Evolutionary conservation across 208 protist genomes (phyloP).

Genomic region (Balamuthia mandrillaris): DNA sequence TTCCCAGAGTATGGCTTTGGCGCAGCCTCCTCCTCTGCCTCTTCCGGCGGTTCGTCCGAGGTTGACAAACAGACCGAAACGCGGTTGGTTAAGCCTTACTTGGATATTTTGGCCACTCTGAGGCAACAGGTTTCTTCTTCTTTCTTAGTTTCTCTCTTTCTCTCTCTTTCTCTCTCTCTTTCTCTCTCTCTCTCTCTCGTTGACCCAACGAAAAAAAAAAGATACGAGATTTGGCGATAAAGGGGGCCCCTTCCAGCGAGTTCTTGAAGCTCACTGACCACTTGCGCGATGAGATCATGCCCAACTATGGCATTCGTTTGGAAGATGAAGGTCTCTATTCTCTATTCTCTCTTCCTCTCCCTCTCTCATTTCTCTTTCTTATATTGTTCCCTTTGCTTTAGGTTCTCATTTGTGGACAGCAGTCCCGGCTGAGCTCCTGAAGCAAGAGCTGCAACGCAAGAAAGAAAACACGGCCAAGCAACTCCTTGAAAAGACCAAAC

Average conservation of each 20-base stretch:
- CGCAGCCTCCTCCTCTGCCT: background rate
- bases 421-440: background rate
- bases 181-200: too few species aligned
- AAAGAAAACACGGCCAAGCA: background rate
- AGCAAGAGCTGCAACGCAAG: background rate
- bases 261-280: constrained; percentile 32
- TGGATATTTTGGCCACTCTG: constrained; percentile 55
- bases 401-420: constrained; percentile 2
- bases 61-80: too few species aligned
- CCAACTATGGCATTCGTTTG: constrained; percentile 61
- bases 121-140: constrained; percentile 34
- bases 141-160: constrained; percentile 20
- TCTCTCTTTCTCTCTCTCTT: too few species aligned
- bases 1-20: constrained; percentile 25
- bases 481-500: background rate
- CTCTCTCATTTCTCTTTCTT: too few species aligned
- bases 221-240: too few species aligned
- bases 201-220: too few species aligned
- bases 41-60: too few species aligned
- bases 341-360: too few species aligned
- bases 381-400: too few species aligned
- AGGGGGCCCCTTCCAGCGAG: too few species aligned
- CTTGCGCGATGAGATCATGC: constrained; percentile 64
- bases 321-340: constrained; percentile 55
- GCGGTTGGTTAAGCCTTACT: constrained; percentile 27